Evolutionary conservation across 257 asterid species (phyloP).

Genomic region (Solanum sparsipilum): DNA sequence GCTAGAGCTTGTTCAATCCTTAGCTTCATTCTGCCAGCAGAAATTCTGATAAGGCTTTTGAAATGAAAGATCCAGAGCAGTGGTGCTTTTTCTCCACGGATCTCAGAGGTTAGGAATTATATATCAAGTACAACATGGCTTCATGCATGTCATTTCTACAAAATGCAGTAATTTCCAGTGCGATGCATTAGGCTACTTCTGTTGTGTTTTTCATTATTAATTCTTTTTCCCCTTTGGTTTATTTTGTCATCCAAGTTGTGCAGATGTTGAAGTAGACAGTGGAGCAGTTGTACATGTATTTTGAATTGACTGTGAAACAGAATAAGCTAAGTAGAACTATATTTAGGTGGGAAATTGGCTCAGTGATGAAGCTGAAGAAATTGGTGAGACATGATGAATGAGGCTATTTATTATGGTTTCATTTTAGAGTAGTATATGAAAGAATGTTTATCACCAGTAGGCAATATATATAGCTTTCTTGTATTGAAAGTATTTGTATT

Average conservation of each 20-base stretch:
- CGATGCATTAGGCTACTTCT: background rate
- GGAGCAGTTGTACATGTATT: background rate
- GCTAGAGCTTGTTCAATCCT: background rate
- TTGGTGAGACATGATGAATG: background rate
- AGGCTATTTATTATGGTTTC: background rate
- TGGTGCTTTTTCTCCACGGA: background rate
- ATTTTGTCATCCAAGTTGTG: background rate
- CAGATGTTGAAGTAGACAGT: background rate
- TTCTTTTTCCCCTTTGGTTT: background rate
- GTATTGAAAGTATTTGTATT: background rate
- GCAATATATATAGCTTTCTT: background rate
- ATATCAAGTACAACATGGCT: background rate
- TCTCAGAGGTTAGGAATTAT: background rate
- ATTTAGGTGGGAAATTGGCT: background rate
- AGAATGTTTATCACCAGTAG: background rate
- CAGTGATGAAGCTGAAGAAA: background rate
- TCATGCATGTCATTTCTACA: background rate
- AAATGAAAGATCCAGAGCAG: background rate
- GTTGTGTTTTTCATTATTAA: background rate
- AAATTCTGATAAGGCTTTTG: background rate
- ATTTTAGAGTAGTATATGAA: background rate
- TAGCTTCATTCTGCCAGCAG: background rate
- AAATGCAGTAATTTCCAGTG: background rate
- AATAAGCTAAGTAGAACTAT: background rate
- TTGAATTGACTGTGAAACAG: background rate